phyloP scores from a whole-genome alignment of 345 rosid genomes.

The Streptanthus diversifolius region DNA sequence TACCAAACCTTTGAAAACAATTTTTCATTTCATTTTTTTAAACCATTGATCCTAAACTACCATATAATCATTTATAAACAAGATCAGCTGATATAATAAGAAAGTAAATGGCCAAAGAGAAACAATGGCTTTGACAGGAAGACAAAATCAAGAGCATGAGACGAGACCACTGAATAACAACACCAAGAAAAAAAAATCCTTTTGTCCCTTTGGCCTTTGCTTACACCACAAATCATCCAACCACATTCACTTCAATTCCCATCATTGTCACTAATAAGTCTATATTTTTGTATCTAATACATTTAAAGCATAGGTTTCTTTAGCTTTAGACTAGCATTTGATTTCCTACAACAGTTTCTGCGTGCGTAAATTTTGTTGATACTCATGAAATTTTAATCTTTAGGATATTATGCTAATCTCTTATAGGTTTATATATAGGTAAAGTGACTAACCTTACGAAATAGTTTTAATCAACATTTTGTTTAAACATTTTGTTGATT shows the following conservation, averaged over 20 bases:
- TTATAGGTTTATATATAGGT: no score
- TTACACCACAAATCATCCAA: slow-evolving; percentile 83
- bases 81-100: background rate
- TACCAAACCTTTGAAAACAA: slow-evolving; percentile 48
- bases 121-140: slow-evolving; percentile 57
- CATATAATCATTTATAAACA: slow-evolving; percentile 17
- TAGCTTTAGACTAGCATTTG: slow-evolving; percentile 9
- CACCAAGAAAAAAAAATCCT: slow-evolving; percentile 10
- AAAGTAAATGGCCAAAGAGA: background rate
- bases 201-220: slow-evolving; percentile 57
- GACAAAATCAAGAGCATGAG: slow-evolving; percentile 46
- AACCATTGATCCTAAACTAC: slow-evolving; percentile 18
- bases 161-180: slow-evolving; percentile 8
- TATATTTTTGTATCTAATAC: background rate
- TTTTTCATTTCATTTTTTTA: background rate
- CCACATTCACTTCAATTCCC: slow-evolving; percentile 35
- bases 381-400: background rate
- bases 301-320: background rate
- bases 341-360: background rate
- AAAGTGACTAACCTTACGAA: background rate
- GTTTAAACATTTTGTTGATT: background rate
- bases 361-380: background rate
- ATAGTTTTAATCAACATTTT: background rate
- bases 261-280: slow-evolving; percentile 2
- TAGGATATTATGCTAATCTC: background rate